Evolutionary conservation across 805 yeast species (phyloP).

Genomic region (Starmerella scarabaei): DNA sequence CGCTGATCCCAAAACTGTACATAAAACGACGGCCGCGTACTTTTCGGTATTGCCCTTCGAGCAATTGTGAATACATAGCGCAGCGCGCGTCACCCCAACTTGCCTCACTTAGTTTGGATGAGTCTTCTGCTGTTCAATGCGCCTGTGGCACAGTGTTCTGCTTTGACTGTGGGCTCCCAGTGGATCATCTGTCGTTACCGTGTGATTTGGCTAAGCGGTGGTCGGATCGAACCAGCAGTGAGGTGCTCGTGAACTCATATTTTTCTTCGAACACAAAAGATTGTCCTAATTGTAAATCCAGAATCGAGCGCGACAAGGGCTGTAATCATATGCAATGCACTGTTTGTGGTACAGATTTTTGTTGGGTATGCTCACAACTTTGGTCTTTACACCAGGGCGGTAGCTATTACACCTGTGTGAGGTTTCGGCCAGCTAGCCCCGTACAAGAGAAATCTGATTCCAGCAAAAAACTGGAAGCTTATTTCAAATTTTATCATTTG

Average conservation of each 20-base stretch:
- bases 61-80: slow-evolving; percentile 15
- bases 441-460: not conserved
- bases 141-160: slow-evolving; percentile 59
- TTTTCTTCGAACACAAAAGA: slow-evolving; percentile 67
- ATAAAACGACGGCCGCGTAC: slow-evolving; percentile 1
- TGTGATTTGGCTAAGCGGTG: slow-evolving; percentile 58
- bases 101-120: not conserved
- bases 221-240: slow-evolving; percentile 71
- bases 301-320: slow-evolving; percentile 89
- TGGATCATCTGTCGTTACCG: slow-evolving; percentile 75
- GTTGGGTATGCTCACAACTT: slow-evolving; percentile 79
- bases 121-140: slow-evolving; percentile 42
- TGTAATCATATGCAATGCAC: slow-evolving; percentile 92
- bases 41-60: slow-evolving; percentile 16
- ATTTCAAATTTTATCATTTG: slow-evolving; percentile 2
- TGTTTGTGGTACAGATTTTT: slow-evolving; percentile 65
- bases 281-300: slow-evolving; percentile 69
- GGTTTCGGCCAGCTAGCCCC: slow-evolving; percentile 1
- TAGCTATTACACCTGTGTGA: slow-evolving; percentile 50
- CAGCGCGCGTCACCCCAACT: not conserved
- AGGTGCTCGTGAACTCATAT: slow-evolving; percentile 83
- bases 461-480: slow-evolving; percentile 6
- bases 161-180: slow-evolving; percentile 50
- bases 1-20: slow-evolving; percentile 3
- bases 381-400: slow-evolving; percentile 61